Percentiles rank a stretch among this genome's conserved stretches.
Conservation (phyloP, 495 filamentous ascomycete genomes). For the Cercophora samala region DNA sequence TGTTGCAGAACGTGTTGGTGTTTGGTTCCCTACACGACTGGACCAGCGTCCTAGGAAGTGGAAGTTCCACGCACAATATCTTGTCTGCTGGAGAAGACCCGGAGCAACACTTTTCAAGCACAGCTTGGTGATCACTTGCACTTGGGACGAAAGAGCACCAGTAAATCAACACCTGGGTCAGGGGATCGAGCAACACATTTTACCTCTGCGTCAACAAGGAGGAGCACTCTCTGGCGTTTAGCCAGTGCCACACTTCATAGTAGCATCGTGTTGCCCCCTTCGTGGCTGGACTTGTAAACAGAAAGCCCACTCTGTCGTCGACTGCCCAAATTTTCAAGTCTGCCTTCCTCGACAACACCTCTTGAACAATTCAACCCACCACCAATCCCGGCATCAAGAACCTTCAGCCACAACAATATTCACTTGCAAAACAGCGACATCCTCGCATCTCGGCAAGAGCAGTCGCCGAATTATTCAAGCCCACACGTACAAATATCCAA, state of each 20-base stretch:
- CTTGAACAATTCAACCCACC: not conserved
- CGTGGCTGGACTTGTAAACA: too few species aligned
- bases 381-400: too few species aligned
- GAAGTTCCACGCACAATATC: not conserved
- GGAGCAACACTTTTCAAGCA: not conserved
- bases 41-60: too few species aligned
- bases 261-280: not conserved
- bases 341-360: not conserved
- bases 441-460: too few species aligned
- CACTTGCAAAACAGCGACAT: too few species aligned
- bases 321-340: not conserved
- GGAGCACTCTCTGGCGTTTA: not conserved
- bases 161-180: not conserved
- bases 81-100: not conserved
- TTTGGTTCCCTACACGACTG: too few species aligned
- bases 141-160: not conserved
- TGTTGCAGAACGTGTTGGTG: too few species aligned
- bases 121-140: not conserved
- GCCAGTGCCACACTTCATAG: not conserved
- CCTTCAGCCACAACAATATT: too few species aligned
- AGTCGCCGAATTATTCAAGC: too few species aligned
- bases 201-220: not conserved
- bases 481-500: too few species aligned
- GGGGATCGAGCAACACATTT: not conserved
- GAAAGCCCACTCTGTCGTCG: too few species aligned